These are phyloP conservation scores for Paecilomyces sp. DNA, from an alignment of 2,329 filamentous ascomycete species.

Conservation along the genomic window DNA sequence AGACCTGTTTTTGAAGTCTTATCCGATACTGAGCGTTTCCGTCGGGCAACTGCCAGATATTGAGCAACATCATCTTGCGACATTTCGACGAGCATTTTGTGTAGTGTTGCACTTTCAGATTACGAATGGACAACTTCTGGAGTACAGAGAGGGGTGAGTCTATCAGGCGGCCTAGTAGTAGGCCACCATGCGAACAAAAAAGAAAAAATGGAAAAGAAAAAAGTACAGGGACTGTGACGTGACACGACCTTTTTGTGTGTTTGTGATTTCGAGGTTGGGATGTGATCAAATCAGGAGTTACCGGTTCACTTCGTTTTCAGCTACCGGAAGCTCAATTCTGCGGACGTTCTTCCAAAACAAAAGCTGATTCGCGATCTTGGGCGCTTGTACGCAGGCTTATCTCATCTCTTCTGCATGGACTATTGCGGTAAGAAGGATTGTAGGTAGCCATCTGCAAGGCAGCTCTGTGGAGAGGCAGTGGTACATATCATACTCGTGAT, in stretches of 20 bases:
- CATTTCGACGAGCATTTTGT: background rate
- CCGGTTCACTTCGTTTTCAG: background rate
- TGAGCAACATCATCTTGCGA: background rate
- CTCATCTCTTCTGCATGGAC: background rate
- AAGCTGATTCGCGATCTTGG: background rate
- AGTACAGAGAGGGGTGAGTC: background rate
- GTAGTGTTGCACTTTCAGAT: background rate
- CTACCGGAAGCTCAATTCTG: background rate
- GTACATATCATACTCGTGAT: background rate
- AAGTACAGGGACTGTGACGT: background rate
- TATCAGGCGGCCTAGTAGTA: background rate
- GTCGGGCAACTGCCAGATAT: background rate
- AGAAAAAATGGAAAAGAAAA: background rate
- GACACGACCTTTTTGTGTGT: conserved; percentile 1
- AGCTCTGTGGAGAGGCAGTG: background rate
- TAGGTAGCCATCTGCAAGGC: background rate
- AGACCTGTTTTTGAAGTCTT: background rate
- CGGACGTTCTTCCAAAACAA: background rate
- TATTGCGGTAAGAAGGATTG: background rate
- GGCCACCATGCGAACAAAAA: background rate
- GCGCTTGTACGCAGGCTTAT: background rate
- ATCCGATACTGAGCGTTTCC: background rate
- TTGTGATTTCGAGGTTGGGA: background rate
- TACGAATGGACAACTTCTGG: background rate
- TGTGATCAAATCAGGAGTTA: background rate